phyloP scores from a whole-genome alignment of 1,139 yeast species.

The Debaryomyces sp. region DNA sequence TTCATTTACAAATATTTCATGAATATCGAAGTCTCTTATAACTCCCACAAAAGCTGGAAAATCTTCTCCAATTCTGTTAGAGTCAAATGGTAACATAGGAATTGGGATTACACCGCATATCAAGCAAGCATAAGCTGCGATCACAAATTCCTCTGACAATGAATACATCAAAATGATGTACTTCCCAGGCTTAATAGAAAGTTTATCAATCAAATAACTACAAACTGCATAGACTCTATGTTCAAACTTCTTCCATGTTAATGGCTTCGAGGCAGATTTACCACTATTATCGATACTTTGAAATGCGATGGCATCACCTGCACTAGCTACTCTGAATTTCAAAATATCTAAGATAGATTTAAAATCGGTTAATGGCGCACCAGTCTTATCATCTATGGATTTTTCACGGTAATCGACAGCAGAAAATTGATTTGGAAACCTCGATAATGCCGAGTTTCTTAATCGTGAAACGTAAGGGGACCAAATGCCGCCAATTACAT shows the following conservation, averaged over 20 bases:
- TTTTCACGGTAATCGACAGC: constrained; percentile 75
- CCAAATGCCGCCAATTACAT: constrained; percentile 84
- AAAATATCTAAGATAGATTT: constrained; percentile 71
- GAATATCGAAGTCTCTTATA: constrained; percentile 69
- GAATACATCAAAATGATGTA: constrained; percentile 82
- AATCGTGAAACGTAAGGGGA: constrained; percentile 66
- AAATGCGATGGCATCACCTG: constrained; percentile 81
- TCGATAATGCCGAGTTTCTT: constrained; percentile 51
- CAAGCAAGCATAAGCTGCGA: constrained; percentile 86
- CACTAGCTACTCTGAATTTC: constrained; percentile 74
- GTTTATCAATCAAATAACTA: constrained; percentile 54
- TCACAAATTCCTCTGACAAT: constrained; percentile 81
- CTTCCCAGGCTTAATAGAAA: constrained; percentile 63
- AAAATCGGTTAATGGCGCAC: constrained; percentile 73
- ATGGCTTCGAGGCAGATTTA: constrained; percentile 53
- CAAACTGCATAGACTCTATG: constrained; percentile 74
- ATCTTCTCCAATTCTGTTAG: constrained; percentile 73
- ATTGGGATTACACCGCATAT: constrained; percentile 78
- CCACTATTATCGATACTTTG: constrained; percentile 59
- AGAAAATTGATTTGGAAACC: constrained; percentile 60
- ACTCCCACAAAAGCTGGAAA: constrained; percentile 67
- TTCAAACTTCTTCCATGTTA: constrained; percentile 88
- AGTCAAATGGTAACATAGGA: constrained; percentile 78
- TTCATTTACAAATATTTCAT: constrained; percentile 73
- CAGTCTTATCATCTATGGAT: constrained; percentile 77